A percentile compares a stretch with the other conserved stretches of the same genome.
phyloP scores from a whole-genome alignment of 2,329 filamentous ascomycete species.

The Aureobasidium melanogenum region DNA sequence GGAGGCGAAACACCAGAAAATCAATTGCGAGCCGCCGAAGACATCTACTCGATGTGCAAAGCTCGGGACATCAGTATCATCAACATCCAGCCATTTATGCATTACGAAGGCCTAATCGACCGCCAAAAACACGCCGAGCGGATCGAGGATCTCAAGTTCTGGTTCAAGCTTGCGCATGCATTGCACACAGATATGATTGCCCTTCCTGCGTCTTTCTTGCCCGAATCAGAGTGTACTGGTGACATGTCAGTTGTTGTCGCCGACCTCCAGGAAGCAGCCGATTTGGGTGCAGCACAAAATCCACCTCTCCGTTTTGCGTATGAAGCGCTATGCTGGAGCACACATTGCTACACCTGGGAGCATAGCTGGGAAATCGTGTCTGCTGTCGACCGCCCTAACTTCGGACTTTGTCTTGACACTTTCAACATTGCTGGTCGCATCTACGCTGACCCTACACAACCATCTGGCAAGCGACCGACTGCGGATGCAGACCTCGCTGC shows the following conservation, averaged over 20 bases:
- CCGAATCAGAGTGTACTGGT: conserved; percentile 37
- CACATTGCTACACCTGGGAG: conserved; percentile 63
- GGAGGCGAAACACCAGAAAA: conserved; percentile 39
- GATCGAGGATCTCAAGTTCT: conserved; percentile 56
- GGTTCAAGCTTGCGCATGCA: conserved; percentile 57
- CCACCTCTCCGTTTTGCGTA: conserved; percentile 58
- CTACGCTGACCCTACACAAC: conserved; percentile 15
- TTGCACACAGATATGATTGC: conserved; percentile 64
- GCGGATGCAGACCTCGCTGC: conserved; percentile 24
- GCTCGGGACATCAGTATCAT: conserved; percentile 50
- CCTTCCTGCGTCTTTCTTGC: conserved; percentile 63
- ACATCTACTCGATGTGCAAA: conserved; percentile 50
- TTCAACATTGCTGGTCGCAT: conserved; percentile 19
- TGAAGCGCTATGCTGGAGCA: conserved; percentile 66
- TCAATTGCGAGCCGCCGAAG: conserved; percentile 46
- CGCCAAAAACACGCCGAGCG: conserved; percentile 49
- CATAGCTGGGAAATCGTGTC: conserved; percentile 59
- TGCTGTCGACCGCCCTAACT: conserved; percentile 21
- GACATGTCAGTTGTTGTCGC: conserved; percentile 49
- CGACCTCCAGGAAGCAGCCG: conserved; percentile 58
- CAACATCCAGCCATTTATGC: conserved; percentile 66
- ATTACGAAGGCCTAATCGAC: conserved; percentile 67
- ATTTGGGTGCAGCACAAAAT: conserved; percentile 50
- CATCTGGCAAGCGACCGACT: conserved; percentile 12
- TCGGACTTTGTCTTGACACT: conserved; percentile 17